phyloP scores from a whole-genome alignment of 805 yeast species.

The Ogataea polymorpha region DNA sequence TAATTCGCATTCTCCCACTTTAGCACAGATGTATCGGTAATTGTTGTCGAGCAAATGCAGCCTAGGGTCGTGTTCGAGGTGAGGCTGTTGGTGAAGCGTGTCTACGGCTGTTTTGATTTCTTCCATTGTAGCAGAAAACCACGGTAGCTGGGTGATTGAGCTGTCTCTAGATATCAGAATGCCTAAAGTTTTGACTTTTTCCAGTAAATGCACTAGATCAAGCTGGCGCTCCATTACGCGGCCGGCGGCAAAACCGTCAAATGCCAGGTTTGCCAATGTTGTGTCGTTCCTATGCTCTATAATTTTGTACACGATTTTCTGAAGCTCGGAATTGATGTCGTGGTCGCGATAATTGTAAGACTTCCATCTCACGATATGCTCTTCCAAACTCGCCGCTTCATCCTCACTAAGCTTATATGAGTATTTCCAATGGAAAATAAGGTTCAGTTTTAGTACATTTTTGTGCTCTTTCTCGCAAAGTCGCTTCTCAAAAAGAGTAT shows the following conservation, averaged over 20 bases:
- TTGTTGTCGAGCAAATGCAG: conserved; percentile 17
- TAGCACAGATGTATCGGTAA: conserved; percentile 18
- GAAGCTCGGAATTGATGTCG: conserved; percentile 4
- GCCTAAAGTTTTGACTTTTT: conserved; percentile 20
- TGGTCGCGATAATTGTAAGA: not conserved
- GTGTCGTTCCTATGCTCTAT: conserved; percentile 2
- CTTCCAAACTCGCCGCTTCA: not conserved
- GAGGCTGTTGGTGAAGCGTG: conserved; percentile 6
- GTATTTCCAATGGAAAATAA: conserved; percentile 2
- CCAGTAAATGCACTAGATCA: conserved; percentile 17
- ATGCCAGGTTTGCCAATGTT: conserved; percentile 5
- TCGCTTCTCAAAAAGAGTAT: not conserved
- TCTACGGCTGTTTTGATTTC: conserved; percentile 9
- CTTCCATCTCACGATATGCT: not conserved
- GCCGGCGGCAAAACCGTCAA: conserved; percentile 1
- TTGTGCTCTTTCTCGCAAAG: not conserved
- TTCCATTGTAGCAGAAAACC: conserved; percentile 13
- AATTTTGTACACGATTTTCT: conserved; percentile 4
- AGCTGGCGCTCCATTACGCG: conserved; percentile 7
- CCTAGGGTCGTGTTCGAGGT: conserved; percentile 4
- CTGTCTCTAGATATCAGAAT: conserved; percentile 9
- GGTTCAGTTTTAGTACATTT: not conserved
- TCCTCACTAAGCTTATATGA: not conserved
- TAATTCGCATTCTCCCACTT: conserved; percentile 5
- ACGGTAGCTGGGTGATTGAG: conserved; percentile 4